Evolutionary conservation across 768 basidiomycete species (phyloP).

Genomic region (Boletus rubroflammeus): DNA sequence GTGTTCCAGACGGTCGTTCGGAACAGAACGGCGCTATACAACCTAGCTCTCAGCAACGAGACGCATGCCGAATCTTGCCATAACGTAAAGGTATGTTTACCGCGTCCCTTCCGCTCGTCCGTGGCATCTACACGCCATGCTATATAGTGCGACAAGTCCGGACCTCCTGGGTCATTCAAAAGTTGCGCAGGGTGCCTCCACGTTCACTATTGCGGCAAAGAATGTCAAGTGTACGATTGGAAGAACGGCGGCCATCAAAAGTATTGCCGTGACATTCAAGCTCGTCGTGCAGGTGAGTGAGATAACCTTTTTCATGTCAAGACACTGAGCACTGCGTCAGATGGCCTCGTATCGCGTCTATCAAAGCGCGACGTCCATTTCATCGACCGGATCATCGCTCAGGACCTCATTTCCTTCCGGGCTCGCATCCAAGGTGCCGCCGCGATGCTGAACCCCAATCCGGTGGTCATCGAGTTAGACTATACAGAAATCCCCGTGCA

Average conservation of each 20-base stretch:
- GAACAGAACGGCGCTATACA: conserved; percentile 13
- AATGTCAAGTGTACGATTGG: conserved; percentile 31
- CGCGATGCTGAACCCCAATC: not conserved
- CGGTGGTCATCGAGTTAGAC: conserved; percentile 26
- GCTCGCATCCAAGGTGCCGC: conserved; percentile 16
- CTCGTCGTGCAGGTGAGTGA: conserved; percentile 22
- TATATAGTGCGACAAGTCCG: conserved; percentile 24
- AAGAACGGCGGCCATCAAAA: conserved; percentile 25
- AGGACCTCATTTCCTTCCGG: conserved; percentile 14
- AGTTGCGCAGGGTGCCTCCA: conserved; percentile 28
- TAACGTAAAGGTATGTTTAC: conserved; percentile 19
- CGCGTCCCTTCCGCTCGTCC: not conserved
- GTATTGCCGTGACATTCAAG: conserved; percentile 28
- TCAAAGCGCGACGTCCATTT: conserved; percentile 23
- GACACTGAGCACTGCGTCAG: conserved; percentile 9
- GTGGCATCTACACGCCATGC: not conserved
- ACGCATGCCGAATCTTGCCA: conserved; percentile 25
- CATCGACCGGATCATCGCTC: conserved; percentile 23
- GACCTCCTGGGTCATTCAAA: conserved; percentile 26
- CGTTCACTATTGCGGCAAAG: conserved; percentile 30
- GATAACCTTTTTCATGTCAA: not conserved
- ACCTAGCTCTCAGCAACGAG: conserved; percentile 2
- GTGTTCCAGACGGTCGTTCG: conserved; percentile 20
- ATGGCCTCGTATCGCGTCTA: conserved; percentile 19
- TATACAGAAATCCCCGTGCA: conserved; percentile 20